phyloP scores from a whole-genome alignment of 2,329 filamentous ascomycete genomes.

The Exophiala viscosa region DNA sequence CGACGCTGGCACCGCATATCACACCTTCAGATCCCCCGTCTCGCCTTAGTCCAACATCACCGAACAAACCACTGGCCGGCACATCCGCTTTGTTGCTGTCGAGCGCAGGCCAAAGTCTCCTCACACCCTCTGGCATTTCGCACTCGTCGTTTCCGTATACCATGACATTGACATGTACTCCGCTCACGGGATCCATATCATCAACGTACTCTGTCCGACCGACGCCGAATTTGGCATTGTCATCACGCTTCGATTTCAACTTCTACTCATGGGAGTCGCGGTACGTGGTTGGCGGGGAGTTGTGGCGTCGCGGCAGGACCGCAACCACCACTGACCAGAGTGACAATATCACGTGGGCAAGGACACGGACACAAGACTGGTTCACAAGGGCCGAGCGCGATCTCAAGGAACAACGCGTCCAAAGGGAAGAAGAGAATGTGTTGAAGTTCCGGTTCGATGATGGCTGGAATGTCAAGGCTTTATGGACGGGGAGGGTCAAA shows the following conservation, averaged over 20 bases:
- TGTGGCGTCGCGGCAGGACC: slow-evolving; percentile 65
- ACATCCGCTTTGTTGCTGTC: slow-evolving; percentile 28
- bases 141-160: slow-evolving; percentile 81
- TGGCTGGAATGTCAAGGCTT: slow-evolving; percentile 74
- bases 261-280: slow-evolving; percentile 97
- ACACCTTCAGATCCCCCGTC: slow-evolving; percentile 46
- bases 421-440: slow-evolving; percentile 74
- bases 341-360: slow-evolving; percentile 44
- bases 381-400: slow-evolving; percentile 32
- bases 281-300: slow-evolving; percentile 83
- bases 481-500: slow-evolving; percentile 93
- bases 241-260: slow-evolving; percentile 93
- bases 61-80: slow-evolving; percentile 24
- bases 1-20: slow-evolving; percentile 57
- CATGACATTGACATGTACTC: slow-evolving; percentile 88
- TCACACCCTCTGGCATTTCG: slow-evolving; percentile 31
- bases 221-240: slow-evolving; percentile 75
- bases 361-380: slow-evolving; percentile 37
- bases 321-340: slow-evolving; percentile 41
- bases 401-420: slow-evolving; percentile 50
- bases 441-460: slow-evolving; percentile 88
- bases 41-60: no score
- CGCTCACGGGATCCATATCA: slow-evolving; percentile 87
- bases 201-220: slow-evolving; percentile 90
- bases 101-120: slow-evolving; percentile 21